A percentile compares a stretch with the other conserved stretches of the same genome.
phyloP scores from a whole-genome alignment of 495 filamentous ascomycete species.

The Aspergillus baeticus region DNA sequence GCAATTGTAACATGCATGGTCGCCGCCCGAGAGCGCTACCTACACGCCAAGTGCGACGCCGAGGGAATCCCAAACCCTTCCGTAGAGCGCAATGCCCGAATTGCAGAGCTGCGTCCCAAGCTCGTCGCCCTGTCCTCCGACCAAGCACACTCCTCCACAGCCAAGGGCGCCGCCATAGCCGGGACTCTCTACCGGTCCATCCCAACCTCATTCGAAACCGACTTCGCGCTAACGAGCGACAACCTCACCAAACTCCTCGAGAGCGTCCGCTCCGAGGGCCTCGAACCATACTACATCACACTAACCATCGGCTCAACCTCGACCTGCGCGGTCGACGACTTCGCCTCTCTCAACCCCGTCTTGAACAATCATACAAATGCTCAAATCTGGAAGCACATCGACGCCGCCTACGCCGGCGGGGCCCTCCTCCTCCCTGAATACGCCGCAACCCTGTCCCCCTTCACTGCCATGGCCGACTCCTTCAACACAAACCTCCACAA shows the following conservation, averaged over 20 bases:
- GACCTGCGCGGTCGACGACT: slow-evolving; percentile 83
- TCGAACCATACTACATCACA: slow-evolving; percentile 84
- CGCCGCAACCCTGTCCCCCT: slow-evolving; percentile 77
- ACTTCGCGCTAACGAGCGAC: slow-evolving; percentile 68
- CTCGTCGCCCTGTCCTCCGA: slow-evolving; percentile 82
- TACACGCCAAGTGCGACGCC: slow-evolving; percentile 59
- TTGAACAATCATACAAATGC: no score
- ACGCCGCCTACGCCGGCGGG: slow-evolving; percentile 93
- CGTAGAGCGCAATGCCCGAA: slow-evolving; percentile 50
- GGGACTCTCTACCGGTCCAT: slow-evolving; percentile 76
- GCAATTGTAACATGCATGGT: slow-evolving; percentile 84
- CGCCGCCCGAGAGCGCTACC: slow-evolving; percentile 76
- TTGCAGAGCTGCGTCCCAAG: slow-evolving; percentile 62
- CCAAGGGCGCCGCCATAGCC: slow-evolving; percentile 84
- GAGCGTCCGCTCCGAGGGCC: slow-evolving; percentile 58
- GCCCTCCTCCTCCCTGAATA: no score
- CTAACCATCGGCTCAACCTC: slow-evolving; percentile 85
- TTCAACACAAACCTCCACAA: slow-evolving; percentile 98
- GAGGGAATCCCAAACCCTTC: no score
- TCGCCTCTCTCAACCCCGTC: no score
- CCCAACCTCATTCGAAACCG: slow-evolving; percentile 57
- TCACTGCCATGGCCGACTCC: slow-evolving; percentile 68
- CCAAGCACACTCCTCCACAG: slow-evolving; percentile 78
- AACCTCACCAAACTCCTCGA: slow-evolving; percentile 59
- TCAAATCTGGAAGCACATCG: slow-evolving; percentile 89